A percentile compares a stretch with the other conserved stretches of the same genome.
phyloP scores from a whole-genome alignment of 2,329 filamentous ascomycete species.

The Fusarium domesticum region DNA sequence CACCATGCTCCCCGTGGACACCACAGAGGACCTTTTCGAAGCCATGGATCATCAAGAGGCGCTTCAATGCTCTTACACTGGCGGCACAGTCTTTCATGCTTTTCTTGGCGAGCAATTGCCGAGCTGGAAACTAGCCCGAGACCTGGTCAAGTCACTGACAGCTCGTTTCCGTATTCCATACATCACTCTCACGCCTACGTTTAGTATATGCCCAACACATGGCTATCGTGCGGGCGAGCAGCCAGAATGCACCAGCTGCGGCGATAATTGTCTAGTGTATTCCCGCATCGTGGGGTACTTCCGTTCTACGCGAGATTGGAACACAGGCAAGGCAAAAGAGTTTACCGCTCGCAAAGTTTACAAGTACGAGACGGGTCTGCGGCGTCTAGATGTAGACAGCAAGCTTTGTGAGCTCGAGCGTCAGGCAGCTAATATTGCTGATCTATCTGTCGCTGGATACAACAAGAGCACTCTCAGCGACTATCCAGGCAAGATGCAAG shows the following conservation, averaged over 20 bases:
- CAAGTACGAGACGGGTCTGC: slow-evolving; percentile 5
- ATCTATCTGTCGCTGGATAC: slow-evolving; percentile 20
- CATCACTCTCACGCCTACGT: slow-evolving; percentile 23
- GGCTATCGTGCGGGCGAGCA: slow-evolving; percentile 21
- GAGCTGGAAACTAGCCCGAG: slow-evolving; percentile 18
- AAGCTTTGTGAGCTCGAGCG: slow-evolving; percentile 6
- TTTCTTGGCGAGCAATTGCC: slow-evolving; percentile 22
- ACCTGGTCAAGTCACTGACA: slow-evolving; percentile 21
- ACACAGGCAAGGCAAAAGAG: slow-evolving; percentile 21
- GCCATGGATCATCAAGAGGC: slow-evolving; percentile 20
- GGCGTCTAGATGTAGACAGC: fast-evolving
- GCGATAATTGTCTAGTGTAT: slow-evolving; percentile 15
- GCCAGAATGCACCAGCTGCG: slow-evolving; percentile 11
- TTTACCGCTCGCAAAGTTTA: slow-evolving; percentile 19
- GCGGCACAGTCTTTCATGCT: slow-evolving; percentile 24
- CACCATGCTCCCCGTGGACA: slow-evolving; percentile 23
- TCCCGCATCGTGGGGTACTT: slow-evolving; percentile 25
- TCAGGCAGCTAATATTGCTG: slow-evolving; percentile 7
- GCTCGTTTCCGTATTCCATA: slow-evolving; percentile 22
- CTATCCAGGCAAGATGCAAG: slow-evolving; percentile 23
- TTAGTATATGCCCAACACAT: slow-evolving; percentile 23
- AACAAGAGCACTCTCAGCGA: slow-evolving; percentile 23
- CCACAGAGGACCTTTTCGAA: slow-evolving; percentile 24
- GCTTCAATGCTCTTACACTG: slow-evolving; percentile 23
- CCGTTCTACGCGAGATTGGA: slow-evolving; percentile 23